These are phyloP conservation scores for Triadica sebifera DNA, from an alignment of 345 rosid genomes.

Conservation along the genomic window DNA sequence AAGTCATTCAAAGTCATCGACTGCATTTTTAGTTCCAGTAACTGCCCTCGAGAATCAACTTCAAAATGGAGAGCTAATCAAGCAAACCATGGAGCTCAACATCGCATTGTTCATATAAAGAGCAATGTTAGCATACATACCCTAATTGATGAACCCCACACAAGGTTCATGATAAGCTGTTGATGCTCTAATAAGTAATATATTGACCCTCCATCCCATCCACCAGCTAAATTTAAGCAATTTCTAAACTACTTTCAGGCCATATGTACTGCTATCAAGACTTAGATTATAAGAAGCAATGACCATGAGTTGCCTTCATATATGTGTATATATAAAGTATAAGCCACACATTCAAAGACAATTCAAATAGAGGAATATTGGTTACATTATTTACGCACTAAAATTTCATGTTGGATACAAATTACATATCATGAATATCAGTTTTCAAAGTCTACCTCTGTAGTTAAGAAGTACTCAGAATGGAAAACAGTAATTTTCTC, in stretches of 20 bases:
- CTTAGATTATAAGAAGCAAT: background rate
- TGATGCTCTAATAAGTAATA: too few species aligned
- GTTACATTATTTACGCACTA: background rate
- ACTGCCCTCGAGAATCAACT: too few species aligned
- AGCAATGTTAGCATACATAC: too few species aligned
- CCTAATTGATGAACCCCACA: too few species aligned
- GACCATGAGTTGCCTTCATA: background rate
- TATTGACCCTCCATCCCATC: background rate
- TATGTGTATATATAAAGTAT: background rate
- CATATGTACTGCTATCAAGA: background rate
- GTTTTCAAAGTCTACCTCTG: background rate
- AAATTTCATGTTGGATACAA: background rate
- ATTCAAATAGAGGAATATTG: background rate
- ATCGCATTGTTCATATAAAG: too few species aligned
- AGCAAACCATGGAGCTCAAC: too few species aligned
- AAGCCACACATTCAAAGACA: background rate
- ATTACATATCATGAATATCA: background rate
- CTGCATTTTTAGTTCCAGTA: too few species aligned
- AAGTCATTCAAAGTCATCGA: too few species aligned
- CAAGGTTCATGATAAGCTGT: background rate
- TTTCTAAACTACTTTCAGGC: background rate
- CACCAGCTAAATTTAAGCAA: background rate
- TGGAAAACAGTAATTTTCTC: background rate
- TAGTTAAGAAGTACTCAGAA: background rate
- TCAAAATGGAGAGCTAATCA: too few species aligned